A percentile compares a stretch with the other conserved stretches of the same genome.
phyloP scores from a whole-genome alignment of 2,329 filamentous ascomycete species.

The Cercospora canescens region DNA sequence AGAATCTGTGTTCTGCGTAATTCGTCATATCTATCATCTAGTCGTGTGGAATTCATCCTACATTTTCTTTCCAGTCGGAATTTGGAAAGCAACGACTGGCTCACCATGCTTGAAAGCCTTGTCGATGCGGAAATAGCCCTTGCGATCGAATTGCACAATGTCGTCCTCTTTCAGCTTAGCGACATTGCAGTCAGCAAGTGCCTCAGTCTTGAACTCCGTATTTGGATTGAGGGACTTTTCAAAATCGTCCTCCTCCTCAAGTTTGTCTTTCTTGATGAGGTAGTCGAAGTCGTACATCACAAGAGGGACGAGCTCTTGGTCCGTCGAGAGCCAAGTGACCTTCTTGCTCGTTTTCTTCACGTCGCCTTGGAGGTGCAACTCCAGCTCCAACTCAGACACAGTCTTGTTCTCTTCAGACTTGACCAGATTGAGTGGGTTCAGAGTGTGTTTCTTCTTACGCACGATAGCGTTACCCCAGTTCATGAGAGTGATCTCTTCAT shows the following conservation, averaged over 20 bases:
- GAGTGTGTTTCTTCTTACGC: constrained; percentile 54
- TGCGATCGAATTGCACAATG: constrained; percentile 92
- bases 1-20: not conserved
- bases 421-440: constrained; percentile 49
- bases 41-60: constrained; percentile 1
- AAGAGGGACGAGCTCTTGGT: constrained; percentile 75
- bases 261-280: constrained; percentile 90
- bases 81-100: constrained; percentile 66
- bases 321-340: constrained; percentile 84
- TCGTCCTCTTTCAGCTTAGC: constrained; percentile 77
- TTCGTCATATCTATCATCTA: not conserved
- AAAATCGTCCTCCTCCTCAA: constrained; percentile 82
- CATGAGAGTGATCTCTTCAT: constrained; percentile 95
- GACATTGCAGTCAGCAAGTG: constrained; percentile 79
- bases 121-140: constrained; percentile 89
- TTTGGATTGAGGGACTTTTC: constrained; percentile 79
- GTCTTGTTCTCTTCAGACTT: constrained; percentile 53
- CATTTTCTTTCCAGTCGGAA: constrained; percentile 63
- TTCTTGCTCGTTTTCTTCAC: constrained; percentile 97
- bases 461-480: constrained; percentile 92
- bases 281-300: constrained; percentile 95
- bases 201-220: constrained; percentile 73
- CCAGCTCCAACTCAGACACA: constrained; percentile 72
- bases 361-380: constrained; percentile 89
- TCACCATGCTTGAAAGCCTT: constrained; percentile 58